Evolutionary conservation across 2,329 filamentous ascomycete genomes (phyloP).

Genomic region (Fusarium staphyleae): DNA sequence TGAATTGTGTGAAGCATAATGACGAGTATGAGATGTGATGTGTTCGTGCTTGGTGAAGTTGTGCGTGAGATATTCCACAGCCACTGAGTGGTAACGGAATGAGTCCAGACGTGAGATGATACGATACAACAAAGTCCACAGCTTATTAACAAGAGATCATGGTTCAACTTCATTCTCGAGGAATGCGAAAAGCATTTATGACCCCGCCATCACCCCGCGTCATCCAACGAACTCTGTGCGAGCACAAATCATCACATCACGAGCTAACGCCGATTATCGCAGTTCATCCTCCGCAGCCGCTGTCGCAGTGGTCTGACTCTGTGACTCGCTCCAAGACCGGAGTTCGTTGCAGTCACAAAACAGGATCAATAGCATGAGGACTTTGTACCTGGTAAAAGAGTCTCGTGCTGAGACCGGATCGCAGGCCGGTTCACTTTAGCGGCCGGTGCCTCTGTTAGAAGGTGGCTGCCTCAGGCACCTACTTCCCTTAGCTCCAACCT

Average conservation of each 20-base stretch:
- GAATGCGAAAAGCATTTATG: neutral
- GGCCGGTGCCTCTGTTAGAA: slow-evolving; percentile 8
- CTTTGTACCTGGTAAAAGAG: slow-evolving; percentile 6
- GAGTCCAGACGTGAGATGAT: neutral
- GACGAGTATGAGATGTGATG: neutral
- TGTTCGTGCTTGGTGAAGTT: neutral
- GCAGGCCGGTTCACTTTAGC: neutral
- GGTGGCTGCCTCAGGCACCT: no score
- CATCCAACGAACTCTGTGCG: slow-evolving; percentile 27
- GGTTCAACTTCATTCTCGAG: neutral
- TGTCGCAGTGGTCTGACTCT: slow-evolving; percentile 20
- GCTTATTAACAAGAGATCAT: neutral
- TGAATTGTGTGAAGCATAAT: slow-evolving; percentile 36
- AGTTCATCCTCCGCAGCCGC: slow-evolving; percentile 12
- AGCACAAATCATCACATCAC: slow-evolving; percentile 6
- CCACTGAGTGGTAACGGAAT: no score
- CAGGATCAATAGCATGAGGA: neutral
- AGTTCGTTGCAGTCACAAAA: neutral
- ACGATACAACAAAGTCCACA: neutral
- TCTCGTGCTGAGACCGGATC: slow-evolving; percentile 18
- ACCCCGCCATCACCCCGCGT: slow-evolving; percentile 39
- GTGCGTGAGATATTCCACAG: no score
- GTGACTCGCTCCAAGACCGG: neutral
- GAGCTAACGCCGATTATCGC: slow-evolving; percentile 19
- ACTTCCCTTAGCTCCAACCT: no score